phyloP scores from a whole-genome alignment of 2,329 filamentous ascomycete species.

The Claviceps fusiformis region DNA sequence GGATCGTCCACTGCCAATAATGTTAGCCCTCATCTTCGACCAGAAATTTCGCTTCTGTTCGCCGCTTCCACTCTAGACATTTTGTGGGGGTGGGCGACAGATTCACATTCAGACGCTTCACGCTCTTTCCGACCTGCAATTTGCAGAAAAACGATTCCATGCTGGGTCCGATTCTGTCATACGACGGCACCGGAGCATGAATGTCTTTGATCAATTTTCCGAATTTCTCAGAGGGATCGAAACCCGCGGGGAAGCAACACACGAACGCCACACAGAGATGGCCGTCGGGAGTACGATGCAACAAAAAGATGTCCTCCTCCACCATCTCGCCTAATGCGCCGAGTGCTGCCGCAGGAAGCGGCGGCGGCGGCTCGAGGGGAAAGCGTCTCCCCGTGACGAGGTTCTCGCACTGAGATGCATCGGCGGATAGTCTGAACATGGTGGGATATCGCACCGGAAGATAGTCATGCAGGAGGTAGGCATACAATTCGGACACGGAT shows the following conservation, averaged over 20 bases:
- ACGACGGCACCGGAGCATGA: slow-evolving; percentile 38
- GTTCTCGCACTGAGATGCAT: slow-evolving; percentile 24
- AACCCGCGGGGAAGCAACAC: slow-evolving; percentile 39
- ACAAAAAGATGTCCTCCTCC: slow-evolving; percentile 41
- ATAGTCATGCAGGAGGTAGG: slow-evolving; percentile 31
- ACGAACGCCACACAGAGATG: slow-evolving; percentile 34
- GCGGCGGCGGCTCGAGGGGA: slow-evolving; percentile 15
- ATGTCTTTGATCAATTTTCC: slow-evolving; percentile 34
- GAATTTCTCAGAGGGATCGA: slow-evolving; percentile 36
- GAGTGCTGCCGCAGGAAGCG: slow-evolving; percentile 22
- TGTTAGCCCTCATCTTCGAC: neutral
- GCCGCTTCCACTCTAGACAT: neutral
- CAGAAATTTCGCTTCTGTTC: too few relatives aligned
- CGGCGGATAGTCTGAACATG: slow-evolving; percentile 27
- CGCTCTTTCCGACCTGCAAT: slow-evolving; percentile 32
- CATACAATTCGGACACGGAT: slow-evolving; percentile 34
- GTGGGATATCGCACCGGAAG: slow-evolving; percentile 35
- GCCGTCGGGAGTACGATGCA: slow-evolving; percentile 26
- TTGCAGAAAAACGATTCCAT: slow-evolving; percentile 41
- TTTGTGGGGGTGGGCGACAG: too few relatives aligned
- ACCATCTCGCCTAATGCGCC: slow-evolving; percentile 33
- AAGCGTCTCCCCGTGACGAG: slow-evolving; percentile 20
- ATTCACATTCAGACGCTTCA: slow-evolving; percentile 36
- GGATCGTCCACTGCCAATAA: slow-evolving; percentile 32
- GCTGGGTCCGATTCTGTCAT: slow-evolving; percentile 38